Conservation (phyloP, 2,329 filamentous ascomycete species). For the Venturia aucupariae region DNA sequence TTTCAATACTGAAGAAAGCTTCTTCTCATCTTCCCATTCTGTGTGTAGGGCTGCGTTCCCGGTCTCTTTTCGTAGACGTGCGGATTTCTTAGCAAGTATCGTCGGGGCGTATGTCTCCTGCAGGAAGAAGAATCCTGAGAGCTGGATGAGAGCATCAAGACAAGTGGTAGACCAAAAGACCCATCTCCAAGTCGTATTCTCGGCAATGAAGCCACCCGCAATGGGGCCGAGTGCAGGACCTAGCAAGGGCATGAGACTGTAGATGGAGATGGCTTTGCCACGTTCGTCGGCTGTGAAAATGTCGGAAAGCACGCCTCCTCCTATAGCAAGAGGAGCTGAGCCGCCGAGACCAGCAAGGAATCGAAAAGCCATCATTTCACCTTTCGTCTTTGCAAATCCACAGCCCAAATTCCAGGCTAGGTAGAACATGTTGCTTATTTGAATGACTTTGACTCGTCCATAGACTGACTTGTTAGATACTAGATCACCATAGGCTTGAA, state of each 20-base stretch:
- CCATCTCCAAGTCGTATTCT: conserved; percentile 62
- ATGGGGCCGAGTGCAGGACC: conserved; percentile 59
- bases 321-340: conserved; percentile 29
- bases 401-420: conserved; percentile 32
- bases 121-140: conserved; percentile 51
- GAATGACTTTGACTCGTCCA: conserved; percentile 29
- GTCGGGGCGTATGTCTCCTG: conserved; percentile 58
- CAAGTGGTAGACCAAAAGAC: conserved; percentile 61
- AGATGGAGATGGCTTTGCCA: conserved; percentile 53
- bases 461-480: conserved; percentile 19
- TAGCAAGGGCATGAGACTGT: conserved; percentile 54
- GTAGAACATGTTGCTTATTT: conserved; percentile 30
- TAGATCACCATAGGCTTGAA: neutral
- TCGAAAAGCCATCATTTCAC: conserved; percentile 28
- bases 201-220: conserved; percentile 54
- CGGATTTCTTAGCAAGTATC: conserved; percentile 50
- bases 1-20: conserved; percentile 23
- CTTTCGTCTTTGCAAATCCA: conserved; percentile 28
- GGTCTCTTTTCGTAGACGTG: conserved; percentile 48
- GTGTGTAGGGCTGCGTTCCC: conserved; percentile 53
- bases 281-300: conserved; percentile 52
- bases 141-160: conserved; percentile 50
- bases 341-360: conserved; percentile 31
- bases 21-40: conserved; percentile 32
- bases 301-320: conserved; percentile 39